These are phyloP conservation scores for Mortierella antarctica DNA, from an alignment of 192 early-diverging fungal genomes.

Conservation along the genomic window DNA sequence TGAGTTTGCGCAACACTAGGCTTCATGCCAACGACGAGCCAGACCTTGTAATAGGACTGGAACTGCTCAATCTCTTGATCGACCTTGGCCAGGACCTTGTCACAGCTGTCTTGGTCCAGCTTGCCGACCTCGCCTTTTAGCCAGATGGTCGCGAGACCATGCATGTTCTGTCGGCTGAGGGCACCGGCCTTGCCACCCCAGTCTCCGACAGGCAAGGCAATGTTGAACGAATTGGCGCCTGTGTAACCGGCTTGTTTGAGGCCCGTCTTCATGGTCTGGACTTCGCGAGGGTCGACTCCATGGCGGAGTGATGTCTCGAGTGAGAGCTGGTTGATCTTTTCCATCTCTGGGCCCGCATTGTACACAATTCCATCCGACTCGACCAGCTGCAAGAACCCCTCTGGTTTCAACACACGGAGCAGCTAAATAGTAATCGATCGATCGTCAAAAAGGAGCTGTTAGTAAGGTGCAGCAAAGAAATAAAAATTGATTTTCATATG, in stretches of 20 bases:
- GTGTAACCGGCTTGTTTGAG: constrained; percentile 36
- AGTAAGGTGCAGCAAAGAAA: too few relatives aligned
- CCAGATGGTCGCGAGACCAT: constrained; percentile 51
- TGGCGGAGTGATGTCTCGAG: constrained; percentile 49
- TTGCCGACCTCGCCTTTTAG: constrained; percentile 47
- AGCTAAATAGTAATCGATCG: constrained; percentile 44
- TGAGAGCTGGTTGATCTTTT: constrained; percentile 43
- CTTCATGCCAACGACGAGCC: constrained; percentile 49
- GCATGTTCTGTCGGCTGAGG: constrained; percentile 43
- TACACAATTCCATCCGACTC: constrained; percentile 50
- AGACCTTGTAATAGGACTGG: constrained; percentile 52
- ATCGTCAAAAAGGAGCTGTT: neutral
- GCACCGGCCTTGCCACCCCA: constrained; percentile 49
- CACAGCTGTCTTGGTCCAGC: constrained; percentile 26
- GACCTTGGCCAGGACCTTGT: constrained; percentile 11
- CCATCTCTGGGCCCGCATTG: constrained; percentile 46
- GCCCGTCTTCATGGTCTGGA: constrained; percentile 44
- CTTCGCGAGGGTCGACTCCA: constrained; percentile 49
- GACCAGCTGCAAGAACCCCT: constrained; percentile 62
- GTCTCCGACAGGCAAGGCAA: constrained; percentile 36
- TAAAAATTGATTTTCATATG: too few relatives aligned
- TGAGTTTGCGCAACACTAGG: constrained; percentile 3
- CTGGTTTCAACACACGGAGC: constrained; percentile 62
- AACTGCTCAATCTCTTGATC: constrained; percentile 24
- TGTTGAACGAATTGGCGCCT: constrained; percentile 46